Evolutionary conservation across 83 land plant species (phyloP).

Genomic region (Picea abies): DNA sequence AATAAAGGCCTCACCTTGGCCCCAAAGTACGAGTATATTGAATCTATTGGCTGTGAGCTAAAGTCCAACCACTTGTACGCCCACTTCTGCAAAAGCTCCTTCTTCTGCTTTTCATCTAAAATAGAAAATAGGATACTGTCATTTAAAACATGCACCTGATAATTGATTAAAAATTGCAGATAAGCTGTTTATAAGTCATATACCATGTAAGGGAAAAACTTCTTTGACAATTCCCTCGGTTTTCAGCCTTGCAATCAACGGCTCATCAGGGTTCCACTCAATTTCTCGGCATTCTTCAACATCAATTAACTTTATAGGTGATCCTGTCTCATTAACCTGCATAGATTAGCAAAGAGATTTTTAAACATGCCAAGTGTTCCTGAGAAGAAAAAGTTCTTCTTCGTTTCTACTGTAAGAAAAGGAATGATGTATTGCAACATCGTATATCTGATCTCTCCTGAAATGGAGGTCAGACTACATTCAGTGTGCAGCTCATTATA

Average conservation of each 20-base stretch:
- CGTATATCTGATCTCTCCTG: background rate
- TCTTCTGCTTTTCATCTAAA: slow-evolving; percentile 77
- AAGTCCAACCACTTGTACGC: slow-evolving; percentile 77
- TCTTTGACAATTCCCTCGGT: slow-evolving; percentile 67
- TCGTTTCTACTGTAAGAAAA: background rate
- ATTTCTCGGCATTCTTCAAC: slow-evolving; percentile 36
- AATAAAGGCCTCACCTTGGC: slow-evolving; percentile 55
- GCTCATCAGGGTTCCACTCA: slow-evolving; percentile 45
- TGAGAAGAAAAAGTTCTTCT: background rate
- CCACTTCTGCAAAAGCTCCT: slow-evolving; percentile 71
- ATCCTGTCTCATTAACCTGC: slow-evolving; percentile 50
- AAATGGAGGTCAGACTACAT: background rate
- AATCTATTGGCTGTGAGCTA: slow-evolving; percentile 64
- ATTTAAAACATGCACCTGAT: background rate
- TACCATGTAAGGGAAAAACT: slow-evolving; percentile 87
- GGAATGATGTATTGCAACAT: background rate
- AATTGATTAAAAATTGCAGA: background rate
- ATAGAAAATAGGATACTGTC: slow-evolving; percentile 2
- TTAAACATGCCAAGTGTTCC: no score
- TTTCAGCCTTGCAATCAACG: slow-evolving; percentile 52
- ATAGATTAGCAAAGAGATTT: background rate
- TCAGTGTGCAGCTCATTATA: background rate
- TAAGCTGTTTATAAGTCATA: background rate
- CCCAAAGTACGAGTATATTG: slow-evolving; percentile 84
- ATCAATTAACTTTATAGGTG: slow-evolving; percentile 32